Evolutionary conservation across 352 stramenopile species (phyloP).

Genomic region (Phytopythium vexans): DNA sequence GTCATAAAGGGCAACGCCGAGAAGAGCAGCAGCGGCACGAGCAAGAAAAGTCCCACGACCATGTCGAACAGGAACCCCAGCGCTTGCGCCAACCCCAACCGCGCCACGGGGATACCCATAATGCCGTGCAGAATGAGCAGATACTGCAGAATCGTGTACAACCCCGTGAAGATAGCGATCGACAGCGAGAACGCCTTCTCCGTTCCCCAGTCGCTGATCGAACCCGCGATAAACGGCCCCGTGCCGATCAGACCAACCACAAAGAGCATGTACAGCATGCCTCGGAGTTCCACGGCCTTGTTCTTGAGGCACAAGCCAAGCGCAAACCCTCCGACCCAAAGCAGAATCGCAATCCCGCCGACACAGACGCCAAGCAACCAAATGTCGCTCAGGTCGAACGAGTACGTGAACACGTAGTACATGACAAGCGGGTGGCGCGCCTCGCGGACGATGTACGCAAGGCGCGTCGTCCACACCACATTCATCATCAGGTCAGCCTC

Average conservation of each 20-base stretch:
- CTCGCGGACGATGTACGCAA: conserved; percentile 74
- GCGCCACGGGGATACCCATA: conserved; percentile 57
- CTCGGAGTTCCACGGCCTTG: conserved; percentile 51
- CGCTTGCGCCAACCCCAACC: conserved; percentile 67
- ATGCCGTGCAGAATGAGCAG: conserved; percentile 67
- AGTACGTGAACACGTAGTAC: conserved; percentile 80
- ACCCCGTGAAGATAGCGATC: conserved; percentile 63
- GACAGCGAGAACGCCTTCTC: conserved; percentile 72
- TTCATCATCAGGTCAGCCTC: conserved; percentile 62
- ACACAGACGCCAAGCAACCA: conserved; percentile 55
- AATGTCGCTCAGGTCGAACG: conserved; percentile 70
- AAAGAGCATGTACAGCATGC: conserved; percentile 67
- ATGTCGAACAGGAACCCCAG: conserved; percentile 88
- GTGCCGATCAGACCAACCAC: conserved; percentile 56
- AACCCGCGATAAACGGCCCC: conserved; percentile 56
- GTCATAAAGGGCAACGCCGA: conserved; percentile 87
- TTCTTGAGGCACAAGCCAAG: conserved; percentile 54
- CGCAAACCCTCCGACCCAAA: conserved; percentile 68
- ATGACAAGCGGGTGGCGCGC: conserved; percentile 75
- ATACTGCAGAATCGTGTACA: conserved; percentile 78
- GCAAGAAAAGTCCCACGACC: conserved; percentile 72
- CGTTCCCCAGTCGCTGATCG: conserved; percentile 54
- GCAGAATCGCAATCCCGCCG: conserved; percentile 47
- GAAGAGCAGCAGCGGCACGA: conserved; percentile 66
- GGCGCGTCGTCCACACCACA: conserved; percentile 58